Base-by-base conservation (phyloP, 1,284 basidiomycete genomes). In the Cystobasidium sp. region DNA sequence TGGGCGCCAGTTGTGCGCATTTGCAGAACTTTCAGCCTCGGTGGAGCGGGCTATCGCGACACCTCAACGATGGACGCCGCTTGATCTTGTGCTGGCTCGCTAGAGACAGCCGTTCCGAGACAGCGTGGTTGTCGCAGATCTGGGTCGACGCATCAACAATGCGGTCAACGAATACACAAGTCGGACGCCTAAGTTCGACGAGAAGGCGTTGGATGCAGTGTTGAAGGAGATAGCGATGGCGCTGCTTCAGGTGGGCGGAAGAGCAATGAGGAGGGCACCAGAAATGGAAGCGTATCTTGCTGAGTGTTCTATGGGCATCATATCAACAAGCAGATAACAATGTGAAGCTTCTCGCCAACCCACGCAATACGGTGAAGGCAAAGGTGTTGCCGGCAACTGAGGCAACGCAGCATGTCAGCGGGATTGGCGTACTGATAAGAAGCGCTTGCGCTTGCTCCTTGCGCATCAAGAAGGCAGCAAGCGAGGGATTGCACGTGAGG, bases 141-240 rank as follows among this genome's bases (percentile, higher is more conserved):
- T 99, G 75, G 97, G 96, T 76, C 88, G 91, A 79, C 92, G 91
- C 82, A 91, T 99, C 83, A 97, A 97, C 83, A 89, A 90, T 74
- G 96, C 97, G 51, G 88, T 99, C 75, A 91, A 92, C 37, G 93
- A 95, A 70, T 88, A 62, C 43, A 47, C 70, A 47, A 51, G 52
- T 43, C 56, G n/a, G 74, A 68, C 72, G 49, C 77, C 76, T 77
- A 72, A 24, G 65, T 65, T 75, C 61, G 78, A 39, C 62, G 31
- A 78, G 82, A 79, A 92, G 94, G 93, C 94, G 61, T 89, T 99
- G 80, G 96, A 98, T 85, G 89, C 89, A 6, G 89, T 94, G 14
- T 88, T 99, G 78, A 99, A 98, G 84, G 92, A 96, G 83, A 92
- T 99, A 77, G 94, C 93, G 76, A 87, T 93, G 37, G 97, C 96